Evolutionary conservation across 2,329 filamentous ascomycete species (phyloP).

Genomic region (Blastomyces silverae): DNA sequence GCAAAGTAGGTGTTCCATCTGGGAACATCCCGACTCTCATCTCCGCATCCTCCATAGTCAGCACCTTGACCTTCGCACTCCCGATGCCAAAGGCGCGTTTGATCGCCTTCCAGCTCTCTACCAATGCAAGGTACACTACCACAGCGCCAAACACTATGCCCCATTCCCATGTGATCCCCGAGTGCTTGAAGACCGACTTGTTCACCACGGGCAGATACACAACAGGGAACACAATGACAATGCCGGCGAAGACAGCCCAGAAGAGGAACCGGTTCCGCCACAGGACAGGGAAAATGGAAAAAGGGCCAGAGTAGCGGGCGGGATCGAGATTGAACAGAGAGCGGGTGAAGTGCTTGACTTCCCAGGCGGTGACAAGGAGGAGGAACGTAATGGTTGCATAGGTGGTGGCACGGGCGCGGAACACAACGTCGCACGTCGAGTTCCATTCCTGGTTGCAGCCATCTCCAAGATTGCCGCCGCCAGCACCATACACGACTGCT

Average conservation of each 20-base stretch:
- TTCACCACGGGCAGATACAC: slow-evolving; percentile 63
- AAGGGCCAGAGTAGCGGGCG: slow-evolving; percentile 50
- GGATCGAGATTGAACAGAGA: slow-evolving; percentile 62
- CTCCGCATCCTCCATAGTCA: slow-evolving; percentile 32
- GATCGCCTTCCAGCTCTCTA: slow-evolving; percentile 59
- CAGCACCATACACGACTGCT: slow-evolving; percentile 35
- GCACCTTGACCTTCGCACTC: slow-evolving; percentile 29
- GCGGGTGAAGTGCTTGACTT: slow-evolving; percentile 67
- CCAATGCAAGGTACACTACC: slow-evolving; percentile 54
- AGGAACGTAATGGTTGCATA: slow-evolving; percentile 70
- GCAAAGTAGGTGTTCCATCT: slow-evolving; percentile 7
- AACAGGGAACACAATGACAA: slow-evolving; percentile 51
- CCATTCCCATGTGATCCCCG: slow-evolving; percentile 62
- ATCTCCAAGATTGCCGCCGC: slow-evolving; percentile 44
- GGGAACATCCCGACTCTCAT: slow-evolving; percentile 28
- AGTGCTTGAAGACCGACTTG: slow-evolving; percentile 57
- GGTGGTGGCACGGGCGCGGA: slow-evolving; percentile 64
- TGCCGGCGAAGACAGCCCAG: slow-evolving; percentile 55
- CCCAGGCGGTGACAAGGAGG: slow-evolving; percentile 69
- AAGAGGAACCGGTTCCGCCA: slow-evolving; percentile 67
- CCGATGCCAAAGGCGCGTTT: slow-evolving; percentile 47
- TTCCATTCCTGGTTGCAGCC: slow-evolving; percentile 50
- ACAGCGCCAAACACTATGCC: slow-evolving; percentile 56
- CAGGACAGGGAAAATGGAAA: slow-evolving; percentile 58
- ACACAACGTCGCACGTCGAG: slow-evolving; percentile 48